A percentile compares a stretch with the other conserved stretches of the same genome.
Evolutionary conservation across 805 yeast genomes (phyloP).

Genomic region (Millerozyma miso): DNA sequence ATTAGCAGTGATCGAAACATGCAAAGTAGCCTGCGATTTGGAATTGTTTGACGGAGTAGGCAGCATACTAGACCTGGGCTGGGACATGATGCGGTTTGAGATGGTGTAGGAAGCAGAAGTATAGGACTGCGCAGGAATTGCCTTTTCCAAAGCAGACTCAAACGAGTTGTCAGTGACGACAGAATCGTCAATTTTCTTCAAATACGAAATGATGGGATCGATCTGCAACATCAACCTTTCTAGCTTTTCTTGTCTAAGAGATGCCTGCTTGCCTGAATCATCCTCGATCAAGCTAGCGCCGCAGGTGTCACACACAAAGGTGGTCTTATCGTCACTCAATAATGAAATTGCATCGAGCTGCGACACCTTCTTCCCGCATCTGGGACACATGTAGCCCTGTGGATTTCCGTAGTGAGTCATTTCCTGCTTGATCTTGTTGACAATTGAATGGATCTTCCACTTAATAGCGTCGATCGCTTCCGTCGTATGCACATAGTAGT

Average conservation of each 20-base stretch:
- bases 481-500: slow-evolving; percentile 82
- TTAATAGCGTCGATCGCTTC: slow-evolving; percentile 94
- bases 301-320: slow-evolving; percentile 83
- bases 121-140: slow-evolving; percentile 78
- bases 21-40: slow-evolving; percentile 77
- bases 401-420: slow-evolving; percentile 83
- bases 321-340: slow-evolving; percentile 72
- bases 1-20: slow-evolving; percentile 83
- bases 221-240: slow-evolving; percentile 84
- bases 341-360: slow-evolving; percentile 85
- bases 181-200: slow-evolving; percentile 51
- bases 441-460: slow-evolving; percentile 92
- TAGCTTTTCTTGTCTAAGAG: slow-evolving; percentile 73
- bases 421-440: slow-evolving; percentile 72
- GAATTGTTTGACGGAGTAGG: slow-evolving; percentile 46
- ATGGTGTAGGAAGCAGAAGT: slow-evolving; percentile 68
- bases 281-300: slow-evolving; percentile 77
- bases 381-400: slow-evolving; percentile 89
- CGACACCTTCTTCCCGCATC: slow-evolving; percentile 75
- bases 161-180: slow-evolving; percentile 37
- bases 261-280: slow-evolving; percentile 78
- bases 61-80: slow-evolving; percentile 27
- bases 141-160: slow-evolving; percentile 60
- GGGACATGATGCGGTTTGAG: slow-evolving; percentile 36
- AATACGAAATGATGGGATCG: slow-evolving; percentile 77